phyloP scores from a whole-genome alignment of 257 asterid genomes.

The Petunia axillaris region DNA sequence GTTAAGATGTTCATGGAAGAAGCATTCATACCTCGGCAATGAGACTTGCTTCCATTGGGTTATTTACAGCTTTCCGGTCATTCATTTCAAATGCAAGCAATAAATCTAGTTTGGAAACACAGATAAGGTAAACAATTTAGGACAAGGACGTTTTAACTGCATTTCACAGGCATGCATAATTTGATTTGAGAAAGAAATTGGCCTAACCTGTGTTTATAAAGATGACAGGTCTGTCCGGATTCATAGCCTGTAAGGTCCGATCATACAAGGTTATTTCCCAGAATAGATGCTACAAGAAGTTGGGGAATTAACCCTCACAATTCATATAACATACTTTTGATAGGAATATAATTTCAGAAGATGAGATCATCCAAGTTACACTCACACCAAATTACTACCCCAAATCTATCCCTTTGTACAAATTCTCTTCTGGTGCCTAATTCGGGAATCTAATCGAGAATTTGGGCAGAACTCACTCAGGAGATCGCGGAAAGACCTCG shows the following conservation, averaged over 20 bases:
- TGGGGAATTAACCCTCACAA: conserved; percentile 16
- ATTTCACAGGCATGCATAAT: conserved; percentile 13
- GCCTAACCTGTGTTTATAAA: conserved; percentile 83
- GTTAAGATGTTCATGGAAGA: conserved; percentile 2
- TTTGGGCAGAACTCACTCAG: too few relatives aligned
- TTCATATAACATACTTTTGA: neutral
- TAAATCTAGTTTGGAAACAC: conserved; percentile 48
- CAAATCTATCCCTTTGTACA: neutral
- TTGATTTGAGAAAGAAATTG: conserved; percentile 26
- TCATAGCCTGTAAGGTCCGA: conserved; percentile 61
- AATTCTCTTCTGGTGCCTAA: neutral
- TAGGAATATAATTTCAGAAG: conserved; percentile 5
- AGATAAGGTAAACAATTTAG: conserved; percentile 22
- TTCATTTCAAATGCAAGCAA: conserved; percentile 76
- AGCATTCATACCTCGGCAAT: conserved; percentile 62
- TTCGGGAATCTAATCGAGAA: too few relatives aligned
- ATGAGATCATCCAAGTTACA: neutral
- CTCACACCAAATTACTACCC: neutral
- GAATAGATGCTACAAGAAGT: neutral
- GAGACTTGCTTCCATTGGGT: conserved; percentile 81
- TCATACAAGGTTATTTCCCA: conserved; percentile 29
- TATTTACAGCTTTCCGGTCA: conserved; percentile 67
- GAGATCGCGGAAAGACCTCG: too few relatives aligned
- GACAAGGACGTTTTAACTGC: conserved; percentile 21
- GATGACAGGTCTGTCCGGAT: conserved; percentile 74